Conservation (phyloP, 169 alveolate genomes). For the Ichthyophthirius multifiliis region DNA sequence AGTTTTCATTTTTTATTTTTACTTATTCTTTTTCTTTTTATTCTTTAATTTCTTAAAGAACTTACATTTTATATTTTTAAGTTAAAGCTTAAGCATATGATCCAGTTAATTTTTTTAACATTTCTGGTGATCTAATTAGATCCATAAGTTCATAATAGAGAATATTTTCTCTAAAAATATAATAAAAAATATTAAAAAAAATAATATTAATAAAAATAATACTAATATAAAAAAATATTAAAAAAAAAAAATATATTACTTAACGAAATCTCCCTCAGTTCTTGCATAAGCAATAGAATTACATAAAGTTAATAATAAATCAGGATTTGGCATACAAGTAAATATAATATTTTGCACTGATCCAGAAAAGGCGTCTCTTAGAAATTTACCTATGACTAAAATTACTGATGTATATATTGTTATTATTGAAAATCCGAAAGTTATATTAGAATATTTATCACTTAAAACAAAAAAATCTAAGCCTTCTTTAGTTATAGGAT, state of each 20-base stretch:
- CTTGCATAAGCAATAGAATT: constrained; percentile 75
- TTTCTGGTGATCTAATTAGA: constrained; percentile 75
- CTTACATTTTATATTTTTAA: neutral
- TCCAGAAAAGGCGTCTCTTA: constrained; percentile 49
- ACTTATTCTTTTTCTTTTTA: too few species aligned
- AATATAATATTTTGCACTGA: constrained; percentile 58
- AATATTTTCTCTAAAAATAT: constrained; percentile 50
- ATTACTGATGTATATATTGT: constrained; percentile 70
- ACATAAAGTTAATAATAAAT: constrained; percentile 54
- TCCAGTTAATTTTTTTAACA: constrained; percentile 60
- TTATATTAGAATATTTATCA: constrained; percentile 21
- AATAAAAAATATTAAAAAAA: neutral
- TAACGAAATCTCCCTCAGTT: constrained; percentile 57
- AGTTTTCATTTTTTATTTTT: too few species aligned
- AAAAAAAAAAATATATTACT: too few species aligned
- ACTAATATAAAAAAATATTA: neutral
- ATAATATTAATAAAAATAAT: neutral
- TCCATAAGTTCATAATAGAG: constrained; percentile 65
- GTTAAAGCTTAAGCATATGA: neutral
- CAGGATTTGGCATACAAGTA: constrained; percentile 61
- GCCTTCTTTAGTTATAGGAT: neutral
- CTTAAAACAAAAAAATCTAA: constrained; percentile 9
- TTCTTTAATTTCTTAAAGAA: neutral
- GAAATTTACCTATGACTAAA: constrained; percentile 55
- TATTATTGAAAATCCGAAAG: constrained; percentile 23